Evolutionary conservation across 176 grass and related monocot species (phyloP).

Genomic region (Cymbopogon citratus): DNA sequence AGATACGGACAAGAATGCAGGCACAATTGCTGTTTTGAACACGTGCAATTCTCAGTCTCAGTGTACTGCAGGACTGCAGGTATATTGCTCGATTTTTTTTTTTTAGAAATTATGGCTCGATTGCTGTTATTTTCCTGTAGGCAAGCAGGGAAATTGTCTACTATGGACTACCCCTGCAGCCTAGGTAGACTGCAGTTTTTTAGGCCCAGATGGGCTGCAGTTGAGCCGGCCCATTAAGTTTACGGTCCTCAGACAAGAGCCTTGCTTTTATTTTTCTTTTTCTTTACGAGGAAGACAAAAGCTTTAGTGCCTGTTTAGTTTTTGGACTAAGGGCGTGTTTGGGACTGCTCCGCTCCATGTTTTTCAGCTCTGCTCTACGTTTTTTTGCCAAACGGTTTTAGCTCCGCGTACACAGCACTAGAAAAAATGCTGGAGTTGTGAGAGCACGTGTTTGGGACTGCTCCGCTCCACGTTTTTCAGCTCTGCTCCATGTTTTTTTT

Average conservation of each 20-base stretch:
- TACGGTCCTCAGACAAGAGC: neutral
- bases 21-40: neutral
- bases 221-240: neutral
- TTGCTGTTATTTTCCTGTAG: neutral
- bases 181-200: neutral
- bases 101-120: too few relatives aligned
- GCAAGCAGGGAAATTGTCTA: neutral
- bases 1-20: conserved; percentile 21
- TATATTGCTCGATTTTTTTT: too few relatives aligned
- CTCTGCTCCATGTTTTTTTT: too few relatives aligned
- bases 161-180: neutral
- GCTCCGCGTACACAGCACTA: too few relatives aligned
- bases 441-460: too few relatives aligned
- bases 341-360: too few relatives aligned
- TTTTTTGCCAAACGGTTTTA: too few relatives aligned
- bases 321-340: too few relatives aligned
- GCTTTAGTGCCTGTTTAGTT: neutral
- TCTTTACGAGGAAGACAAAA: too few relatives aligned
- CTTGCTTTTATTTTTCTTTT: neutral
- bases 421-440: too few relatives aligned
- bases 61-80: neutral
- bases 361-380: too few relatives aligned
- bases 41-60: neutral
- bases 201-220: neutral
- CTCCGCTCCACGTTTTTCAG: too few relatives aligned